Conservation (phyloP, 164 flowering plant genomes). For the Umbilicus rupestris region DNA sequence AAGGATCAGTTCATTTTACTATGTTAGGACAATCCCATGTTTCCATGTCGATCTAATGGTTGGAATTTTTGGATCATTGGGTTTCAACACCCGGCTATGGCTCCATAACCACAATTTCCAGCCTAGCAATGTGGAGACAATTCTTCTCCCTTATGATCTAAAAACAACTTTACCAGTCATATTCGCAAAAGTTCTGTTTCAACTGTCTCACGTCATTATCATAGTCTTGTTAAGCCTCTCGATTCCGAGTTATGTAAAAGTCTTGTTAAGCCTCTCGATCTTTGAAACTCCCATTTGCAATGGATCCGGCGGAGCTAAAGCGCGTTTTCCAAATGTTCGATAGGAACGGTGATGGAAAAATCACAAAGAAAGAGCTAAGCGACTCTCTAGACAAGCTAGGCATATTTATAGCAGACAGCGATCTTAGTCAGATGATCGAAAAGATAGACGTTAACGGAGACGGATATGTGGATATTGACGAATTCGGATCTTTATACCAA, state of each 20-base stretch:
- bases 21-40: background rate
- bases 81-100: background rate
- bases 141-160: background rate
- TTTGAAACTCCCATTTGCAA: background rate
- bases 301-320: slow-evolving; percentile 23
- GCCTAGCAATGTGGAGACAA: background rate
- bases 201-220: no score
- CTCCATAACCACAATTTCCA: background rate
- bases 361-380: slow-evolving; percentile 27
- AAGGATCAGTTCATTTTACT: background rate
- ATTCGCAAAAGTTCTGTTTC: no score
- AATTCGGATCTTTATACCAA: slow-evolving; percentile 25
- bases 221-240: no score
- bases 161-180: no score
- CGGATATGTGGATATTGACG: slow-evolving; percentile 28
- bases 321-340: slow-evolving; percentile 39
- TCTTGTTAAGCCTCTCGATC: no score
- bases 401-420: slow-evolving; percentile 22
- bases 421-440: slow-evolving; percentile 27
- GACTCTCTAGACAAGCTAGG: slow-evolving; percentile 27
- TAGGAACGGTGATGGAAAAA: slow-evolving; percentile 26
- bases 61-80: background rate
- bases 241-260: no score
- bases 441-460: slow-evolving; percentile 31
- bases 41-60: background rate